A percentile compares a stretch with the other conserved stretches of the same genome.
Evolutionary conservation across 371 early-diverging fungal species (phyloP).

Genomic region (Mucor irregularis): DNA sequence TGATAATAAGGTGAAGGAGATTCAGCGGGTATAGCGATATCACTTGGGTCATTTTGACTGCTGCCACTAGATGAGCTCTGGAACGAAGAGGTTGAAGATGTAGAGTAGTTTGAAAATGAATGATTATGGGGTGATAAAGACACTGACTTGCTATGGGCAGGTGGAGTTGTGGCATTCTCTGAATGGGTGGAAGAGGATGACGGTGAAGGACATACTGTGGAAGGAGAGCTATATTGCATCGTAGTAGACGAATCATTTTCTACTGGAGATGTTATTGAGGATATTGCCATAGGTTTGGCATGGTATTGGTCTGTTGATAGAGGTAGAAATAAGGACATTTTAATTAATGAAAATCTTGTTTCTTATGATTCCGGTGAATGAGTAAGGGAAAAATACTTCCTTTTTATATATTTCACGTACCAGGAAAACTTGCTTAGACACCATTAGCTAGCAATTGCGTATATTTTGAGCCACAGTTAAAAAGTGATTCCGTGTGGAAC

Average conservation of each 20-base stretch:
- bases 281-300: conserved; percentile 44
- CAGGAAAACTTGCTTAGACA: conserved; percentile 1
- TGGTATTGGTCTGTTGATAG: conserved; percentile 12
- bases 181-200: conserved; percentile 7
- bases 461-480: conserved; percentile 8
- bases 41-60: too few relatives aligned
- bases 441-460: conserved; percentile 7
- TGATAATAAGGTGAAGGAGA: neutral
- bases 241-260: neutral
- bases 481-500: conserved; percentile 10
- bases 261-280: conserved; percentile 34
- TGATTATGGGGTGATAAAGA: conserved; percentile 6
- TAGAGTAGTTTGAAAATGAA: conserved; percentile 3
- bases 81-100: conserved; percentile 5
- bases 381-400: neutral
- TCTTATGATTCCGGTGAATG: neutral
- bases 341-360: neutral
- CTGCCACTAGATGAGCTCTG: neutral
- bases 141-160: neutral
- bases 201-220: conserved; percentile 8
- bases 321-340: conserved; percentile 12
- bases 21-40: neutral
- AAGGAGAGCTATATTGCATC: neutral
- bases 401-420: conserved; percentile 1
- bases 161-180: neutral